These are phyloP conservation scores for Paramarasmius palmivorus DNA, from an alignment of 1,284 basidiomycete genomes.

Conservation along the genomic window DNA sequence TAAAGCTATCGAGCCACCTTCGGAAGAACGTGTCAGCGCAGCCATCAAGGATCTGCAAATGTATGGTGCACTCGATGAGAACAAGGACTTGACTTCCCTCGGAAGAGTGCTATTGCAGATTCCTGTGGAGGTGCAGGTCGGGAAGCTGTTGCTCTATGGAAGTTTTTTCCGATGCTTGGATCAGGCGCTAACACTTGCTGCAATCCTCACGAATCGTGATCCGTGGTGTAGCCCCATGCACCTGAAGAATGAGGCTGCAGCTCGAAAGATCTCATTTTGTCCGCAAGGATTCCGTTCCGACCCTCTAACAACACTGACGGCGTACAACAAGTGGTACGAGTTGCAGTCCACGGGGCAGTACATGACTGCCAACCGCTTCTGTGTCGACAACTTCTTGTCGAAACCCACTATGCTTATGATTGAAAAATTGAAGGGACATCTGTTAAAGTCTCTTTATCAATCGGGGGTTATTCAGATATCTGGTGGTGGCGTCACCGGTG, in stretches of 20 bases:
- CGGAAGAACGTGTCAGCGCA: slow-evolving; percentile 72
- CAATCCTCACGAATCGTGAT: slow-evolving; percentile 88
- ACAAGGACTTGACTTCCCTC: slow-evolving; percentile 83
- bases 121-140: slow-evolving; percentile 89
- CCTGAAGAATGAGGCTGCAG: slow-evolving; percentile 61
- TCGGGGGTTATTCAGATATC: slow-evolving; percentile 83
- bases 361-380: slow-evolving; percentile 73
- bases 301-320: slow-evolving; percentile 77
- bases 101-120: slow-evolving; percentile 89
- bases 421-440: slow-evolving; percentile 81
- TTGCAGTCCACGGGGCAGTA: slow-evolving; percentile 70
- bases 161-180: slow-evolving; percentile 95
- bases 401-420: slow-evolving; percentile 85
- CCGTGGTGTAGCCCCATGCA: slow-evolving; percentile 87
- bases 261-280: slow-evolving; percentile 82
- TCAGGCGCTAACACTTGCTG: slow-evolving; percentile 86
- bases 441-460: slow-evolving; percentile 78
- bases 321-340: slow-evolving; percentile 83
- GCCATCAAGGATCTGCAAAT: slow-evolving; percentile 84
- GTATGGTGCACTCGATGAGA: slow-evolving; percentile 84
- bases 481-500: slow-evolving; percentile 42
- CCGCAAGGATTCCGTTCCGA: slow-evolving; percentile 85
- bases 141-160: slow-evolving; percentile 87
- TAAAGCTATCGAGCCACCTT: slow-evolving; percentile 90
- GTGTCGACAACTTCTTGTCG: slow-evolving; percentile 85